phyloP scores from a whole-genome alignment of 169 alveolate genomes.

The Eimeria brunetti region DNA sequence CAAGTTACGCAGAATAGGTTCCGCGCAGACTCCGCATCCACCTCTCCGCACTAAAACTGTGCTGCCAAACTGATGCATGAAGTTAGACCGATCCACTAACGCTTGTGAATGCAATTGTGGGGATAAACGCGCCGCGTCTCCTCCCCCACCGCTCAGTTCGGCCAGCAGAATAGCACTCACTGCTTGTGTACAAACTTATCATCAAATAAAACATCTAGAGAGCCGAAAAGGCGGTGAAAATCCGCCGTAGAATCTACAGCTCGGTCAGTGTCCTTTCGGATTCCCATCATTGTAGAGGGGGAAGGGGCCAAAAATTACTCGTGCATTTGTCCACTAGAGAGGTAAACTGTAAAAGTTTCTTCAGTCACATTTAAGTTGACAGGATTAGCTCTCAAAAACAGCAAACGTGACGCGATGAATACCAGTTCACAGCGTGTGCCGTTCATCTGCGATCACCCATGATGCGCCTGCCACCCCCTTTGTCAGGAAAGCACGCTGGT shows the following conservation, averaged over 20 bases:
- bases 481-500: background rate
- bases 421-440: background rate
- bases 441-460: constrained; percentile 15
- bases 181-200: constrained; percentile 24
- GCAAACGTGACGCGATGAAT: background rate
- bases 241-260: background rate
- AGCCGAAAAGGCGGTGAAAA: constrained; percentile 26
- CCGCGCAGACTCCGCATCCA: background rate
- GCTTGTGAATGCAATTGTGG: background rate
- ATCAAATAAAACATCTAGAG: constrained; percentile 22
- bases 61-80: background rate
- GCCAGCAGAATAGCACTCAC: constrained; percentile 14
- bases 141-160: background rate
- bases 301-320: background rate
- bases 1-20: background rate
- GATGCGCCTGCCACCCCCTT: background rate
- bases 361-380: background rate
- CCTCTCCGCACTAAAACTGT: background rate
- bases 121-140: background rate
- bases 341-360: background rate
- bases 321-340: background rate
- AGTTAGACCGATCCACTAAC: background rate
- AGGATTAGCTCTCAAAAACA: background rate
- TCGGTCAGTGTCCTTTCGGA: background rate
- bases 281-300: background rate